Evolutionary conservation across 306 rosid genomes (phyloP).

Genomic region (Prunus mira): DNA sequence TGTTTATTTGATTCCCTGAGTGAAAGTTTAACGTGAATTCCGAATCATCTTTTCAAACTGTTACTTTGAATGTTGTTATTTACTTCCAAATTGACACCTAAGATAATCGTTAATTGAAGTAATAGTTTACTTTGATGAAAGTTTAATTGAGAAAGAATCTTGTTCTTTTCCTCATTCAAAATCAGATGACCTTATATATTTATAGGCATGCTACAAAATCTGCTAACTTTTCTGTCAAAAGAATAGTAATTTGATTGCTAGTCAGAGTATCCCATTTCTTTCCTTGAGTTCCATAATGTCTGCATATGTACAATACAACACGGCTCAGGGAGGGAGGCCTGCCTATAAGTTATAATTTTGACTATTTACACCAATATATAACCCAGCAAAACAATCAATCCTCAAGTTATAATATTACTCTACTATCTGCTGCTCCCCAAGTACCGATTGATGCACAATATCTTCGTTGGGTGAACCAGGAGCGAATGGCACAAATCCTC

Average conservation of each 20-base stretch:
- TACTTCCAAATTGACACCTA: background rate
- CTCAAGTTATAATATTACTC: background rate
- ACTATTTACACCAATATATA: background rate
- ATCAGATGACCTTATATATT: background rate
- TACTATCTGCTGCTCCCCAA: background rate
- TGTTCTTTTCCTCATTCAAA: background rate
- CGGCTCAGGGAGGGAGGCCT: background rate
- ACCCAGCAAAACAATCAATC: background rate
- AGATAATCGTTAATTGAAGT: background rate
- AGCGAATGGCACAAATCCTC: slow-evolving; percentile 36
- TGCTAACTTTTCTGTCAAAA: background rate
- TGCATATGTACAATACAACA: background rate
- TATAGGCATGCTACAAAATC: background rate
- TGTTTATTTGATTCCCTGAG: background rate
- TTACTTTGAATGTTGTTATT: background rate
- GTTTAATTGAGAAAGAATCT: background rate
- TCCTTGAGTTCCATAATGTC: background rate
- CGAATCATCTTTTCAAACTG: background rate
- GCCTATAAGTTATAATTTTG: background rate
- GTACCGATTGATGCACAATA: slow-evolving; percentile 6
- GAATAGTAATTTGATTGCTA: background rate
- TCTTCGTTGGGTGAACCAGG: slow-evolving; percentile 19
- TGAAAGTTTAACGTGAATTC: background rate
- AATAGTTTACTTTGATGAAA: background rate
- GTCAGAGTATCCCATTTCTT: background rate